Base-by-base conservation (phyloP, 805 yeast species). In the Scheffersomyces amazonensis region DNA sequence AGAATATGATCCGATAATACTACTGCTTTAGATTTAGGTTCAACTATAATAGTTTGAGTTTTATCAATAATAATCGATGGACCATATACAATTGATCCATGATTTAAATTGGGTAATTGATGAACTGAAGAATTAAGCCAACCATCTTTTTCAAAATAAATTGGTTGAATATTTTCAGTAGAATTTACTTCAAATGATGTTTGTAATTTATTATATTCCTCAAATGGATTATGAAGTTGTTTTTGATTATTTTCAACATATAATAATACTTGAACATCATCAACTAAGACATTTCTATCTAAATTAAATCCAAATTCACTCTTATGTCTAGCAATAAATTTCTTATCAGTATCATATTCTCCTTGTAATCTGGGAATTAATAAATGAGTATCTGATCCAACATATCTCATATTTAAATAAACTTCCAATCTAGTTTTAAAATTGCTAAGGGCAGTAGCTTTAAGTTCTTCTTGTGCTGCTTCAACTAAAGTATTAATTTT, bases 321-420 rank as follows among this genome's bases (percentile, higher is more conserved):
- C 34, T 49, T 46, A 39, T 65, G 71, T 41, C 60, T 54, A 11
- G 40, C 43, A 5, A 64, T 42, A 38, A 65, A 65, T 27, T 41
- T 41, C 9, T 34, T 23, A 23, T 46, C 56, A 11, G 60, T 54
- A 40, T 58, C 47, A 42, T 57, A 47, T 19, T 49, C 47, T 6
- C 52, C 55, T 16, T 52, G 58, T 4, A 9, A 31, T 16, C 32
- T 34, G 16, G 60, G 60, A n/a, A 85, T 78, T 85, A 89, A 83
- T 44, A 90, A 63, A 29, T 84, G 81, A 2, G 96, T 84, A 53
- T 90, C 96, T n/a, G 96, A 83, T 7, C 96, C 96, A 44, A 78
- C 78, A 54, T 86, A 90, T 52, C 95, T 73, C 71, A 89, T 65
- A 54, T 89, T 89, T 44, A 89, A 63, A 48, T 75, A 86, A 31